Evolutionary conservation across 2,329 filamentous ascomycete genomes (phyloP).

Genomic region (Cladophialophora yegresii): DNA sequence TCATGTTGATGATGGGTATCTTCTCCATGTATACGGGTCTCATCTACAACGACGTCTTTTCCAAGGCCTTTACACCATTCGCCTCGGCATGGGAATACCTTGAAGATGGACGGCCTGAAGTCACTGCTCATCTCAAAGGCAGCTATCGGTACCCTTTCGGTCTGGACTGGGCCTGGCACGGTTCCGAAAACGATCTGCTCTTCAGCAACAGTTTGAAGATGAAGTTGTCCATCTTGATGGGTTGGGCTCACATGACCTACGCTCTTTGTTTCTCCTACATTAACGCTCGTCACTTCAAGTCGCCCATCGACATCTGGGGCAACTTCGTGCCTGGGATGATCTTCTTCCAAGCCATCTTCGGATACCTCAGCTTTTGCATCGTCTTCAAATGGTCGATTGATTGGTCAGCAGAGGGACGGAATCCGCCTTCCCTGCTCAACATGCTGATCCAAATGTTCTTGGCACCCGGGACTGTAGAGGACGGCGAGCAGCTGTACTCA

Average conservation of each 20-base stretch:
- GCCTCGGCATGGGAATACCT: conserved; percentile 88
- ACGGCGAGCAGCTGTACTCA: conserved; percentile 72
- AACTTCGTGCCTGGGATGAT: conserved; percentile 99
- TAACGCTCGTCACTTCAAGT: conserved; percentile 94
- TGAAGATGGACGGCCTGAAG: conserved; percentile 65
- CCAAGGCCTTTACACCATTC: conserved; percentile 86
- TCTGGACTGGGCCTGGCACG: conserved; percentile 95
- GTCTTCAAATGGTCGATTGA: conserved; percentile 96
- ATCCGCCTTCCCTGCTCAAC: conserved; percentile 87
- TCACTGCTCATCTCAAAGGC: conserved; percentile 68
- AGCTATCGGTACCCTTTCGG: conserved; percentile 93
- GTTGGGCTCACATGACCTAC: conserved; percentile 94
- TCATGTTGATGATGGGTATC: conserved; percentile 95
- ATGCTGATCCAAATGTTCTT: conserved; percentile 99
- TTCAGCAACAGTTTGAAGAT: conserved; percentile 99
- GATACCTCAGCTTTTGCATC: conserved; percentile 90
- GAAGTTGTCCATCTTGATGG: conserved; percentile 97
- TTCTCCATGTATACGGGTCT: conserved; percentile 97
- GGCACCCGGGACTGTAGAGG: conserved; percentile 68
- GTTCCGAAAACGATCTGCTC: conserved; percentile 87
- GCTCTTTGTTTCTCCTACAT: conserved; percentile 89
- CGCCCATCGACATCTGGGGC: conserved; percentile 91
- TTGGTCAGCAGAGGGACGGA: conserved; percentile 68
- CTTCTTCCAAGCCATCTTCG: conserved; percentile 99
- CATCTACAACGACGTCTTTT: conserved; percentile 97